Evolutionary conservation across 139 green algal genomes (phyloP), one percentile per base, ranked within the genome.

Genomic region (Monoraphidium neglectum): DNA sequence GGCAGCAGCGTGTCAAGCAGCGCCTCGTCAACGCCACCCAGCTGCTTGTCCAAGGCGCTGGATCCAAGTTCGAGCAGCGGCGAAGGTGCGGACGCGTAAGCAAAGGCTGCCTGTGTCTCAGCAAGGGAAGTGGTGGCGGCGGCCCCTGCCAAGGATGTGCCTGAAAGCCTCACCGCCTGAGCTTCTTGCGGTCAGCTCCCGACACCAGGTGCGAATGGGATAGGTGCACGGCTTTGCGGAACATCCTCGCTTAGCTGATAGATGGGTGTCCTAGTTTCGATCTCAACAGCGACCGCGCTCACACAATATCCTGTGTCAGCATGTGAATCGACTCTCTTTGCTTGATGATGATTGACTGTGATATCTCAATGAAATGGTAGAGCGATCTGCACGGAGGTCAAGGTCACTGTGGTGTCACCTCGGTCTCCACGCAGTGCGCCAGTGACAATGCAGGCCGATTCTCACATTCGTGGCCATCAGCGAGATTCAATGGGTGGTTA

Each of bases 111-210:
- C 30, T 49, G 28, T 28, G 2, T 5, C 37, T 37, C 16, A 3
- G 23, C 21, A 28, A 40, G 35, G 26, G 33, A 10, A 47, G 32
- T 18, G 40, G 18, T 56, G 38, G 1, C 57, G 40, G 13, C 2
- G 47, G 21, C 21, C 40, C 16, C 16, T 37, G 35, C 18, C 10
- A 40, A 53, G 47, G 2, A 1, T 47, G 28, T 54, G 56, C 38
- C 13, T 12, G 1, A 51, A 10, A 32, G 23, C 13, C 49, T 63
- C 28, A 84, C 84, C 81, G 57, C 1, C 81, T 65, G 0, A 91
- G 77, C 73, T 91, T 91, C 76, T 92, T 92, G 1, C 82, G 56
- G 69, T 92, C 87, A 2, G 82, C 80, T 16, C 84, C 84, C 5
- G 76, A 86, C 1, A 92, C 77, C 43, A 86, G 87, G 75, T 86